Percentiles rank a stretch among this genome's conserved stretches.
phyloP scores from a whole-genome alignment of 148 eudicot species.

The Rhododendron ovatum region DNA sequence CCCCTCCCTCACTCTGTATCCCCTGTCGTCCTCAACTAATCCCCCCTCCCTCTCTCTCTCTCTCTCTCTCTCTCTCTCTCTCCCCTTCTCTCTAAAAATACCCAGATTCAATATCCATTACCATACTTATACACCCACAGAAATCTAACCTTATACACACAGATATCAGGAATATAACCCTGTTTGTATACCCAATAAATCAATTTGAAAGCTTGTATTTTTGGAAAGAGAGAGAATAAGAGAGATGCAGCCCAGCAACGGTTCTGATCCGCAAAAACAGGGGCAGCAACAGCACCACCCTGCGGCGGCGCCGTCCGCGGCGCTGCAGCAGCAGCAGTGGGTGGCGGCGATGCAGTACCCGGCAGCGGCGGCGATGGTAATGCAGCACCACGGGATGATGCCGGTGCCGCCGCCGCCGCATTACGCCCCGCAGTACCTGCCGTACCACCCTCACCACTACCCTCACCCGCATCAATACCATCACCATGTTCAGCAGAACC shows the following conservation, averaged over 20 bases:
- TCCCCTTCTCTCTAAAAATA: background rate
- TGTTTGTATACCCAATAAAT: background rate
- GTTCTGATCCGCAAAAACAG: constrained; percentile 16
- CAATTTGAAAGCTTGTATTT: background rate
- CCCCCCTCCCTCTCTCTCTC: background rate
- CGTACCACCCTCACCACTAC: constrained; percentile 48
- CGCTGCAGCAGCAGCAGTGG: constrained; percentile 44
- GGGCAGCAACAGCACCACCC: constrained; percentile 23
- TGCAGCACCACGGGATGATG: constrained; percentile 76
- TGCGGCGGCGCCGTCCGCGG: constrained; percentile 60
- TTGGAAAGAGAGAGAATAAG: background rate
- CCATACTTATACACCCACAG: background rate
- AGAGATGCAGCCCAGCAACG: constrained; percentile 30
- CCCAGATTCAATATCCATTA: background rate
- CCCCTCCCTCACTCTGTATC: background rate
- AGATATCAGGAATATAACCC: background rate
- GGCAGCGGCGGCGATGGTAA: constrained; percentile 88
- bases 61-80: background rate
- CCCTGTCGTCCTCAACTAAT: background rate
- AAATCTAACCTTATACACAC: background rate
- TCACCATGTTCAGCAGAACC: constrained; percentile 20
- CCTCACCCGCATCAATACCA: constrained; percentile 24
- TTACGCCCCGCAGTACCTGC: constrained; percentile 68
- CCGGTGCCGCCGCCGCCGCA: constrained; percentile 46
- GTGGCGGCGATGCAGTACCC: constrained; percentile 68